phyloP scores from a whole-genome alignment of 2,329 filamentous ascomycete species.

The Verticillium longisporum region DNA sequence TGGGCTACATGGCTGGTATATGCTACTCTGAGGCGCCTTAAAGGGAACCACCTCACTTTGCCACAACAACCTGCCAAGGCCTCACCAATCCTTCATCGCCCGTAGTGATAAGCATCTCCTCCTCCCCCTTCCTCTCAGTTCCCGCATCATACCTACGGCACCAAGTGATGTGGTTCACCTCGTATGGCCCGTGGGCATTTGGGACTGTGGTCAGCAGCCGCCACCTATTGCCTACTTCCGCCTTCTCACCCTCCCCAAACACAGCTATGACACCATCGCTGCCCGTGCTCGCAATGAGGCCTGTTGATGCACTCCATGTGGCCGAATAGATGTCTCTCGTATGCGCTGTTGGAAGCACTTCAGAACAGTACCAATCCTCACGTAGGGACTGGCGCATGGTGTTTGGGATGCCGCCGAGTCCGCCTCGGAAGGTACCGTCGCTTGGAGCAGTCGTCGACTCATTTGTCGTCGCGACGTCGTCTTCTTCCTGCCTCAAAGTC shows the following conservation, averaged over 20 bases:
- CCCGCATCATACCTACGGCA: conserved; percentile 68
- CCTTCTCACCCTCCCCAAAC: conserved; percentile 55
- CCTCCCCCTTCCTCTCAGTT: conserved; percentile 44
- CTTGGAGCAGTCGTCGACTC: background rate
- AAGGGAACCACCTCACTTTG: background rate
- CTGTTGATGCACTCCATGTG: conserved; percentile 72
- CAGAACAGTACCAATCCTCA: conserved; percentile 79
- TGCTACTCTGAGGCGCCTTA: background rate
- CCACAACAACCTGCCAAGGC: conserved; percentile 60
- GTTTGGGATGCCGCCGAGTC: conserved; percentile 67
- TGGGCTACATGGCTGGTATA: too few species aligned
- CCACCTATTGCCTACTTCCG: conserved; percentile 49
- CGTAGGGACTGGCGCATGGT: conserved; percentile 74
- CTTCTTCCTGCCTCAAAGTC: conserved; percentile 54
- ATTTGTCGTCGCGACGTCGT: conserved; percentile 14
- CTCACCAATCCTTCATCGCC: conserved; percentile 87
- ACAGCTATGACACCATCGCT: conserved; percentile 78
- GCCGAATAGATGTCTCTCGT: conserved; percentile 78
- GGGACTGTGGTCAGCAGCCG: conserved; percentile 59
- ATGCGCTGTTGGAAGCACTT: conserved; percentile 67
- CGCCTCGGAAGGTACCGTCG: conserved; percentile 22
- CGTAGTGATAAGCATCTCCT: conserved; percentile 85
- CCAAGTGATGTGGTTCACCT: conserved; percentile 91
- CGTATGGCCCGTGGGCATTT: conserved; percentile 82
- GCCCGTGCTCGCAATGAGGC: conserved; percentile 78